Evolutionary conservation across 129 eudicot species (phyloP), one percentile per base, ranked within the genome.

Genomic region (Lactuca sativa): DNA sequence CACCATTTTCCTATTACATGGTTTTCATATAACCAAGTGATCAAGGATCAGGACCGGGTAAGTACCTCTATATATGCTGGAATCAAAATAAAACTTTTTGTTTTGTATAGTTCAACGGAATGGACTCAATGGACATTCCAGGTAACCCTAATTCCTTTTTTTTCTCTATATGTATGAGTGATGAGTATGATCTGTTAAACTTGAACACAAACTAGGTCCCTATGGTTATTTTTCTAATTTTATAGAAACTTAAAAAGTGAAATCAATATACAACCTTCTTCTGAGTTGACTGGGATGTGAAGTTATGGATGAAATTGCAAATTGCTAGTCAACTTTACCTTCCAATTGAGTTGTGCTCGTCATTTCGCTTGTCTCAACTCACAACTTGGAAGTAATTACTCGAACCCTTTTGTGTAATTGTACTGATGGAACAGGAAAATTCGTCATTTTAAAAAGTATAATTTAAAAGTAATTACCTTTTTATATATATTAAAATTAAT

Each of bases 221-320:
- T 72, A 18, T 2, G n/a, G n/a, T n/a, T n/a, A n/a, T n/a, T n/a
- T n/a, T n/a, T n/a, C n/a, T n/a, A n/a, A n/a, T n/a, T n/a, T 5
- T 16, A 57, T 56, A 63, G 71, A 73, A 43, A 38, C 18, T 30
- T 1, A 37, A 61, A 73, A 51, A 32, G 14, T 25, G 30, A 60
- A 60, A 72, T 33, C 36, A 60, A 58, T 33, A 32, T 68, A 53
- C 62, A 68, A 36, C 14, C 54, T 55, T 69, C 38, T 55, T 69
- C 55, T 38, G 36, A 37, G 18, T 37, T 4, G 40, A 55, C 13
- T 56, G 14, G 43, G 55, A 59, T 7, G 11, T 14, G 41, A 30
- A 30, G 15, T 62, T 52, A 62, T 51, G 52, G 69, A 72, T 48
- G 54, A 34, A 15, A 62, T 51, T 41, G 47, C 61, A 53, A 25